Conservation (phyloP, 257 asterid genomes). For the Henckelia pumila region DNA sequence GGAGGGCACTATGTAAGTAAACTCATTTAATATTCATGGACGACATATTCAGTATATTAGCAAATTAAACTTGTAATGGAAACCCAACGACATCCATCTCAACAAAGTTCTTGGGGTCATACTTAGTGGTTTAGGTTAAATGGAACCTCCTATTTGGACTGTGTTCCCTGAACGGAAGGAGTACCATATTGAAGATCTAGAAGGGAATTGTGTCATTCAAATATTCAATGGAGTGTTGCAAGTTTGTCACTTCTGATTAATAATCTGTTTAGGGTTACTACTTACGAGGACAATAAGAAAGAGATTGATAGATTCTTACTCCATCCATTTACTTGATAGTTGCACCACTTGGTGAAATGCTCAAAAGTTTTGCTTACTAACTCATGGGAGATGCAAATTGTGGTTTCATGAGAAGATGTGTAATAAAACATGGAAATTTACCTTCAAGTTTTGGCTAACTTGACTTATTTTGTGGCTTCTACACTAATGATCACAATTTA, state of each 20-base stretch:
- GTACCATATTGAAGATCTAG: not conserved
- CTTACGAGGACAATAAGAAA: not conserved
- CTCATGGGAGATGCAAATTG: not conserved
- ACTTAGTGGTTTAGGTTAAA: slow-evolving; percentile 8
- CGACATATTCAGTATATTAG: slow-evolving; percentile 6
- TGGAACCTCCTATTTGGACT: slow-evolving; percentile 8
- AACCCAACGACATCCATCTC: not conserved
- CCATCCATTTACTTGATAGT: no score
- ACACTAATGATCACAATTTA: no score
- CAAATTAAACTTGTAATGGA: not conserved
- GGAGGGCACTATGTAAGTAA: slow-evolving; percentile 82
- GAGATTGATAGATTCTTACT: not conserved
- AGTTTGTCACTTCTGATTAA: not conserved
- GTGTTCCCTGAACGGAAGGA: not conserved
- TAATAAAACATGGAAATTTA: not conserved
- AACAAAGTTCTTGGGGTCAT: not conserved
- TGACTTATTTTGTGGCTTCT: not conserved
- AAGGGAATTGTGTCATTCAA: slow-evolving; percentile 3
- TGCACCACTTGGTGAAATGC: not conserved
- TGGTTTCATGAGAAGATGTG: slow-evolving; percentile 4
- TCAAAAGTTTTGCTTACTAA: not conserved
- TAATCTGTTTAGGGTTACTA: not conserved
- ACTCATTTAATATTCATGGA: slow-evolving; percentile 15
- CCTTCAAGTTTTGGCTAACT: not conserved
- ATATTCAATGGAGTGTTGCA: not conserved